Evolutionary conservation across 2,329 filamentous ascomycete genomes (phyloP), one percentile per base, ranked within the genome.

Genomic region (Penicillium sp.): DNA sequence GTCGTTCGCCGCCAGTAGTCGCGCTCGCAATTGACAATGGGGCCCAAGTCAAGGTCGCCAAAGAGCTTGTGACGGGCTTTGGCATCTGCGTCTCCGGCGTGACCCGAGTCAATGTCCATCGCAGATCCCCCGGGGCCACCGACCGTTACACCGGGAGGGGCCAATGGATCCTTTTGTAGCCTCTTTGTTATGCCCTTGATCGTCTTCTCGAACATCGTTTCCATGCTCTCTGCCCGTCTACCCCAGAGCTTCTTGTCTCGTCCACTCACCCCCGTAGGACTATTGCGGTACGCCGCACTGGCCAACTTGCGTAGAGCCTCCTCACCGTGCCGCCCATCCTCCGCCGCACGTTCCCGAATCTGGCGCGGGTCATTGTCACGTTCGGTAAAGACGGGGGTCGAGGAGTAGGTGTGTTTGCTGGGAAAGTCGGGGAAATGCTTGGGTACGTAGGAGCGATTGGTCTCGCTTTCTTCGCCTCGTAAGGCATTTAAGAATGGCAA

Each of bases 251-350:
- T 65, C 57, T 70, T 71, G 44, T 73, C 67, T 39, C 66, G 63
- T 34, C 67, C 71, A 27, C 69, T 67, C 11, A 67, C 67, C 44
- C 70, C 70, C 3, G 62, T 59, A 33, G 72, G 64, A 24, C 69
- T 68, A 43, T 72, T 62, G 50, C 73, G 66, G 48, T 66, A 68
- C 9, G 69, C 70, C 1, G 75, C 75, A 26, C 78, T 77, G 4
- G 76, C 73, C 60, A 86, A 69, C 58, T 81, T 83, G 42, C 82
- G 72, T 53, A 86, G 65, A 18, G 82, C 82, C 58, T 84, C 79
- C 62, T 85, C 83, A 6, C 82, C 83, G 50, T 82, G 65, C 39
- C 83, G 76, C 11, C 82, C 82, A 61, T 86, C 83, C 58, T 84
- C 76, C 3, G 81, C 84, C 4, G 82, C 82, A 48, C 76, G 74